Percentiles rank a stretch among this genome's conserved stretches.
Evolutionary conservation across 2,329 filamentous ascomycete genomes (phyloP).

Genomic region (Cladobotryum protrusum): DNA sequence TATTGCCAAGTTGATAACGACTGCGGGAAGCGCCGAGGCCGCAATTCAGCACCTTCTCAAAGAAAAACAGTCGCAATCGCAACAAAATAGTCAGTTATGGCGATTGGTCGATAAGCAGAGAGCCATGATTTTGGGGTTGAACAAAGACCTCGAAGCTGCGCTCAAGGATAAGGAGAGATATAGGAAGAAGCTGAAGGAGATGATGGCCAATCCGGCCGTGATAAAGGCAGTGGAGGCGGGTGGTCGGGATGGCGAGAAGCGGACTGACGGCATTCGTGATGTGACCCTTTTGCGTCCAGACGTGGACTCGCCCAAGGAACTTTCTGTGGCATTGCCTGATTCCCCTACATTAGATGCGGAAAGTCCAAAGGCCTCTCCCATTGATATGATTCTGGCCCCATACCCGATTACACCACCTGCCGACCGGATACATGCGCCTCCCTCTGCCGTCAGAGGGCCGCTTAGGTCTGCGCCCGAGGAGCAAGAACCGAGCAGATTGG

Average conservation of each 20-base stretch:
- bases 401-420: constrained; percentile 61
- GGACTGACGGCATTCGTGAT: constrained; percentile 5
- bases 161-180: constrained; percentile 94
- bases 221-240: constrained; percentile 22
- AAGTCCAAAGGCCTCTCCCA: constrained; percentile 48
- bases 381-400: constrained; percentile 52
- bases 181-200: constrained; percentile 80
- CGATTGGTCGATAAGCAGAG: constrained; percentile 93
- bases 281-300: constrained; percentile 20
- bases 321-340: constrained; percentile 26
- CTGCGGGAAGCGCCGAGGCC: constrained; percentile 82
- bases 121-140: constrained; percentile 85
- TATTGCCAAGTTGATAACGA: constrained; percentile 69
- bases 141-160: constrained; percentile 86
- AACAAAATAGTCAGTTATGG: constrained; percentile 92
- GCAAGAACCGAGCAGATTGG: constrained; percentile 51
- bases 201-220: constrained; percentile 38
- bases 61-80: constrained; percentile 82
- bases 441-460: constrained; percentile 43
- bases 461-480: constrained; percentile 53
- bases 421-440: constrained; percentile 36
- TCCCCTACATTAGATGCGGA: constrained; percentile 47
- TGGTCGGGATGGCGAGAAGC: constrained; percentile 13
- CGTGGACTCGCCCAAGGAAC: constrained; percentile 12
- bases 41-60: constrained; percentile 83